A percentile compares a stretch with the other conserved stretches of the same genome.
Evolutionary conservation across 306 rosid species (phyloP).

Genomic region (Carpinus fangiana): DNA sequence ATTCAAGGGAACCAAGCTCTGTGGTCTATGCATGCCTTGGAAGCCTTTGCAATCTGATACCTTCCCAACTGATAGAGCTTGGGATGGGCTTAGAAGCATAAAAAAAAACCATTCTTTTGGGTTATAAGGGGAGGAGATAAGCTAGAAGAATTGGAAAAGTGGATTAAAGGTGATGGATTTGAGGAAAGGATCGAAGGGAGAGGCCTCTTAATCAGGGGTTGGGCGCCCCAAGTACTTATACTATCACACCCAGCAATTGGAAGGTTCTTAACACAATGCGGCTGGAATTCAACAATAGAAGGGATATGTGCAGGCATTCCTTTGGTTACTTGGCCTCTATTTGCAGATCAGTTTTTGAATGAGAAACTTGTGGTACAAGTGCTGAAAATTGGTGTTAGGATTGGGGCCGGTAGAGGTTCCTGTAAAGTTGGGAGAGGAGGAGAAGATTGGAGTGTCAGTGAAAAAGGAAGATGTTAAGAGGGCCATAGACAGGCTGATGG

Average conservation of each 20-base stretch:
- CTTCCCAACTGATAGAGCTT: slow-evolving; percentile 33
- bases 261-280: slow-evolving; percentile 62
- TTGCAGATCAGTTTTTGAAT: slow-evolving; percentile 40
- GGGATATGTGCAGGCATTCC: slow-evolving; percentile 51
- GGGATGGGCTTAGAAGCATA: slow-evolving; percentile 42
- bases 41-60: slow-evolving; percentile 20
- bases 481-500: slow-evolving; percentile 30
- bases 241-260: slow-evolving; percentile 51
- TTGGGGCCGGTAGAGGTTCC: slow-evolving; percentile 31
- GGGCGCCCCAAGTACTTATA: slow-evolving; percentile 60
- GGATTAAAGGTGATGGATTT: slow-evolving; percentile 36
- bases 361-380: slow-evolving; percentile 36
- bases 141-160: slow-evolving; percentile 35
- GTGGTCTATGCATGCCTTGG: slow-evolving; percentile 58
- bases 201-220: slow-evolving; percentile 46
- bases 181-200: slow-evolving; percentile 39
- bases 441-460: slow-evolving; percentile 28
- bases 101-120: slow-evolving; percentile 42
- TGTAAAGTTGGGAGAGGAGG: slow-evolving; percentile 35
- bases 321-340: slow-evolving; percentile 41
- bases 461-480: slow-evolving; percentile 21
- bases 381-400: slow-evolving; percentile 27
- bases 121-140: not conserved
- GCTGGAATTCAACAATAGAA: slow-evolving; percentile 61
- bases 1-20: slow-evolving; percentile 23